Evolutionary conservation across 2,329 filamentous ascomycete genomes (phyloP).

Genomic region (Colletotrichum sp.): DNA sequence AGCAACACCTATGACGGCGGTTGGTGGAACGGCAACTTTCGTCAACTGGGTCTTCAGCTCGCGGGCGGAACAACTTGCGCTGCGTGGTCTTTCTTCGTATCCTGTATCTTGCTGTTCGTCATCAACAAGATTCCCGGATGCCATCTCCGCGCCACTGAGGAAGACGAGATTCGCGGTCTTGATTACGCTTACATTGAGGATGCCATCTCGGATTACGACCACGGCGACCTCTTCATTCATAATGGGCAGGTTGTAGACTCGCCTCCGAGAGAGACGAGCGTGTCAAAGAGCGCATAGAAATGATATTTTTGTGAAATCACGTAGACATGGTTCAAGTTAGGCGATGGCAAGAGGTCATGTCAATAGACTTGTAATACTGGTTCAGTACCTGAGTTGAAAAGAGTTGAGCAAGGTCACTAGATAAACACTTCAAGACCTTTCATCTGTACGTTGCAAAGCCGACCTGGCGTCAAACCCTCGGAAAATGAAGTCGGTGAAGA

Average conservation of each 20-base stretch:
- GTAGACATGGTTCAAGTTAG: not conserved
- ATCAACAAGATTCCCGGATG: conserved; percentile 64
- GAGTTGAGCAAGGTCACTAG: not conserved
- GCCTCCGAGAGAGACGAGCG: not conserved
- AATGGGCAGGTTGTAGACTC: conserved; percentile 1
- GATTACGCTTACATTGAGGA: conserved; percentile 42
- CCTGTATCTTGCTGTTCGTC: conserved; percentile 56
- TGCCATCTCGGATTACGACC: conserved; percentile 8
- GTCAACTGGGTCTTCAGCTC: conserved; percentile 62
- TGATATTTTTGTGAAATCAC: not conserved
- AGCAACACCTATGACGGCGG: conserved; percentile 49
- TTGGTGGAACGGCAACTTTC: conserved; percentile 56
- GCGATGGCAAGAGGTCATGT: not conserved
- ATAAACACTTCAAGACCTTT: not conserved
- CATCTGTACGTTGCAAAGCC: not conserved
- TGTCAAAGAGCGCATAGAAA: not conserved
- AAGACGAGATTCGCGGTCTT: conserved; percentile 58
- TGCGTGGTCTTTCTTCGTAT: conserved; percentile 58
- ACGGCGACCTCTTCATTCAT: not conserved
- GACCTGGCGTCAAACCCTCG: not conserved
- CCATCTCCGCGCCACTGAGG: conserved; percentile 58
- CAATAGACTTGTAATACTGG: not conserved
- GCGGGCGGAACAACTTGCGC: conserved; percentile 62
- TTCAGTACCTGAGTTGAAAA: not conserved
- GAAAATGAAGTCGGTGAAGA: not conserved